A percentile compares a stretch with the other conserved stretches of the same genome.
Conservation (phyloP, 2,329 filamentous ascomycete species). For the Hypoxylon sp. region DNA sequence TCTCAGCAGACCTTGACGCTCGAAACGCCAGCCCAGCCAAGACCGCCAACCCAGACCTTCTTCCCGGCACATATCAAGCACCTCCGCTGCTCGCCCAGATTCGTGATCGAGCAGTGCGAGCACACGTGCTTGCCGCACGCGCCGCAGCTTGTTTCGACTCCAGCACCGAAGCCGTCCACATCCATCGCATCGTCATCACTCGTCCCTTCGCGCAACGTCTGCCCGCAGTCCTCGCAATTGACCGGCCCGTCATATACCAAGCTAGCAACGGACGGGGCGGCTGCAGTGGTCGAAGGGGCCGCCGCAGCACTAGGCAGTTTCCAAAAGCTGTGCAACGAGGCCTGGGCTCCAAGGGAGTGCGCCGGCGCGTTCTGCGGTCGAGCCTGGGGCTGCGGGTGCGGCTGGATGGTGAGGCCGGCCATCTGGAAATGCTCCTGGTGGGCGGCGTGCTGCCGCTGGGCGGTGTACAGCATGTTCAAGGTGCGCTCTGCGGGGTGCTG, state of each 20-base stretch:
- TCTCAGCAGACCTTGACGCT: conserved; percentile 25
- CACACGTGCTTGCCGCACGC: conserved; percentile 69
- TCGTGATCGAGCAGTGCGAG: conserved; percentile 70
- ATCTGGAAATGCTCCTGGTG: conserved; percentile 36
- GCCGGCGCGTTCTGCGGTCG: conserved; percentile 9
- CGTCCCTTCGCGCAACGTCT: conserved; percentile 38
- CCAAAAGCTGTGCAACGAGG: conserved; percentile 72
- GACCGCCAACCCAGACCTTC: conserved; percentile 43
- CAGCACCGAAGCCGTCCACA: conserved; percentile 54
- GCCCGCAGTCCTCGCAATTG: conserved; percentile 68
- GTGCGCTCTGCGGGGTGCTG: conserved; percentile 62
- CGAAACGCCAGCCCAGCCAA: conserved; percentile 32
- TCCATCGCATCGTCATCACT: conserved; percentile 56
- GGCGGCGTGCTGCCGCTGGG: conserved; percentile 57
- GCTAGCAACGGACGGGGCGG: conserved; percentile 21
- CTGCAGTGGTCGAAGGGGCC: conserved; percentile 46
- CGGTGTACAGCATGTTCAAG: conserved; percentile 68
- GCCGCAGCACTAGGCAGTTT: conserved; percentile 60
- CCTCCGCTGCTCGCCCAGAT: conserved; percentile 65
- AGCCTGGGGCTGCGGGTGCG: conserved; percentile 33
- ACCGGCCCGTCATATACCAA: conserved; percentile 47
- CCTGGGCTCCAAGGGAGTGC: conserved; percentile 54
- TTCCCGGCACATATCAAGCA: conserved; percentile 66
- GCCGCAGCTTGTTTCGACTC: conserved; percentile 58
- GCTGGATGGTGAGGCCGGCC: conserved; percentile 30